Percentiles rank a stretch among this genome's conserved stretches.
Conservation (phyloP, 352 stramenopile species). For the Globisporangium camurandrum region DNA sequence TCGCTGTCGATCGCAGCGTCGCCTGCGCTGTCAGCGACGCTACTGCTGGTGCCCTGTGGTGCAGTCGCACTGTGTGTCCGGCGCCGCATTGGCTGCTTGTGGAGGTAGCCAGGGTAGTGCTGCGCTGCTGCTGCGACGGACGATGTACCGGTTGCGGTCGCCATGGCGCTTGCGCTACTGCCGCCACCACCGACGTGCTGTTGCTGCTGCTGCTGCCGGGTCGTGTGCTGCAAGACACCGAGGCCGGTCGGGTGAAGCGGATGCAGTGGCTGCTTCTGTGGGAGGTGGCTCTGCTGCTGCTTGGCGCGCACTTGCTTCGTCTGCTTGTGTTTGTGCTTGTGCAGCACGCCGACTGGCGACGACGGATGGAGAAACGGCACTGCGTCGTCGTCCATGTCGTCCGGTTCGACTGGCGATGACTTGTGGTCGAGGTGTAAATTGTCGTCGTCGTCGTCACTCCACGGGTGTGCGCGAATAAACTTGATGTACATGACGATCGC, state of each 20-base stretch:
- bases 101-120: conserved; percentile 32
- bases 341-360: conserved; percentile 36
- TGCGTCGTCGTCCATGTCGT: no score
- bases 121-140: conserved; percentile 14
- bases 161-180: conserved; percentile 29
- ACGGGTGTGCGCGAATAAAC: conserved; percentile 74
- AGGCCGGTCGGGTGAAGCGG: no score
- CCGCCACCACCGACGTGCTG: conserved; percentile 25
- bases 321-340: conserved; percentile 33
- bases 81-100: conserved; percentile 72
- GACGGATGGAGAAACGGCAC: conserved; percentile 68
- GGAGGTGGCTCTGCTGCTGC: conserved; percentile 17
- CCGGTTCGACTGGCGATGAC: conserved; percentile 51
- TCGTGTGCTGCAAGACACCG: no score
- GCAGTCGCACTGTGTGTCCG: conserved; percentile 61
- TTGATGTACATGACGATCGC: conserved; percentile 86
- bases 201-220: conserved; percentile 13
- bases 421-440: conserved; percentile 42
- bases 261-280: no score
- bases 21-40: conserved; percentile 3
- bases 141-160: conserved; percentile 13
- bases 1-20: not conserved
- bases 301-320: conserved; percentile 10
- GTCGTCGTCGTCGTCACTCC: conserved; percentile 48
- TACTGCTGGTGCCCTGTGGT: conserved; percentile 13